A percentile compares a stretch with the other conserved stretches of the same genome.
These are phyloP conservation scores for Cercospora sp. DNA, from an alignment of 2,329 filamentous ascomycete species.

Conservation along the genomic window DNA sequence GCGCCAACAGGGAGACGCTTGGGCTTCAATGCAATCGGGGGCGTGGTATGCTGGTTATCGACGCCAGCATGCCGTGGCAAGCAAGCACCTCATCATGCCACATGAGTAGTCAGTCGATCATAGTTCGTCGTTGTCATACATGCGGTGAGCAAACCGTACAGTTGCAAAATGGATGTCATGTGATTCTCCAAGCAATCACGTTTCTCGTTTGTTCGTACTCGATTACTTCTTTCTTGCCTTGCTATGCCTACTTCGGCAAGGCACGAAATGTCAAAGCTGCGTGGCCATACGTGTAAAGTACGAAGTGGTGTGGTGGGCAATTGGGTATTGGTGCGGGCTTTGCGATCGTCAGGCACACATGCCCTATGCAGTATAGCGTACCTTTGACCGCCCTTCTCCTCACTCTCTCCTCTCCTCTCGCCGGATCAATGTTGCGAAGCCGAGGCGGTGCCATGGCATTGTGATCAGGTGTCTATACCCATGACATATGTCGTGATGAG, in stretches of 20 bases:
- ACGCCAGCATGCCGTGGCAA: background rate
- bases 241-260: background rate
- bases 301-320: conserved; percentile 4
- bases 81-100: background rate
- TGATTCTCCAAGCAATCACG: background rate
- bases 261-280: background rate
- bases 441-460: background rate
- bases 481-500: background rate
- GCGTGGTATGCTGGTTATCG: conserved; percentile 9
- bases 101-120: background rate
- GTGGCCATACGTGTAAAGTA: background rate
- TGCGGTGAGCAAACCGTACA: conserved; percentile 1
- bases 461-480: background rate
- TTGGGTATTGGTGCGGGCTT: background rate
- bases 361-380: background rate
- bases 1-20: background rate
- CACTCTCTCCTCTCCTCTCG: background rate
- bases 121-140: conserved; percentile 10
- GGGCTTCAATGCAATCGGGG: background rate
- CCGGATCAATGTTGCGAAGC: background rate
- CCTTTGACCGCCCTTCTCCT: background rate
- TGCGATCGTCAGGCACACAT: conserved; percentile 10
- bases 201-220: background rate
- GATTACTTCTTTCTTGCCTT: background rate
- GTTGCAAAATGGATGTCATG: background rate